Conservation (phyloP, 1,284 basidiomycete species). For the Boletus albobrunnescens region DNA sequence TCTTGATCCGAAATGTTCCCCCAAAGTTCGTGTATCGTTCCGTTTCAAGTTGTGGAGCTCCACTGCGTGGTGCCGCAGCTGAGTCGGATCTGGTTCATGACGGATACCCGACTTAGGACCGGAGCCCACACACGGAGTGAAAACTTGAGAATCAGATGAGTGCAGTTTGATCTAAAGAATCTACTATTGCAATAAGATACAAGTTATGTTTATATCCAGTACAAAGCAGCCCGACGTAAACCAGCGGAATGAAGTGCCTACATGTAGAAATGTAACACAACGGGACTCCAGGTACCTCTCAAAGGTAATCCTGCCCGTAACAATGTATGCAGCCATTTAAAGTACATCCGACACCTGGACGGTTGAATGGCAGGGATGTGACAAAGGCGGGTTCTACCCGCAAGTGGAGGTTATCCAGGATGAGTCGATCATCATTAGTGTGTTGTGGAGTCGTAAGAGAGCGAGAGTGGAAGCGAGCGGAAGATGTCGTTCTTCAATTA, state of each 20-base stretch:
- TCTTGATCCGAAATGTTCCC: too few species aligned
- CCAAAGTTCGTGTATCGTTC: too few species aligned
- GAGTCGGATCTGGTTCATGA: too few species aligned
- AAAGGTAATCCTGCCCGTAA: slow-evolving; percentile 5
- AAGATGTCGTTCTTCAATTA: slow-evolving; percentile 13
- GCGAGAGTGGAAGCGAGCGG: slow-evolving; percentile 7
- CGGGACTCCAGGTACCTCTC: slow-evolving; percentile 3
- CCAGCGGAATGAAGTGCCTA: background rate
- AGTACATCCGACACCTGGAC: slow-evolving; percentile 7
- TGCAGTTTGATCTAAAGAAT: background rate
- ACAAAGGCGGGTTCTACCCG: slow-evolving; percentile 6
- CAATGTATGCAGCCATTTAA: background rate
- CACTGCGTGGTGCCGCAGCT: too few species aligned
- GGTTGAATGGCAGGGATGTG: slow-evolving; percentile 1
- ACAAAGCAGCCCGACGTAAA: background rate
- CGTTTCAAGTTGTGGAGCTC: too few species aligned
- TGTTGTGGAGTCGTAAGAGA: slow-evolving; percentile 9
- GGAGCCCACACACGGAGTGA: too few species aligned
- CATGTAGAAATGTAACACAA: background rate
- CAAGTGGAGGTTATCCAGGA: slow-evolving; percentile 4
- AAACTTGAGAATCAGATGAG: too few species aligned
- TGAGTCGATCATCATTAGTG: slow-evolving; percentile 28
- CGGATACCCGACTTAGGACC: too few species aligned
- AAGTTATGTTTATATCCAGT: background rate
- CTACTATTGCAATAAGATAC: slow-evolving; percentile 5